These are phyloP conservation scores for Penicillium sp. DNA, from an alignment of 2,329 filamentous ascomycete species.

Conservation along the genomic window DNA sequence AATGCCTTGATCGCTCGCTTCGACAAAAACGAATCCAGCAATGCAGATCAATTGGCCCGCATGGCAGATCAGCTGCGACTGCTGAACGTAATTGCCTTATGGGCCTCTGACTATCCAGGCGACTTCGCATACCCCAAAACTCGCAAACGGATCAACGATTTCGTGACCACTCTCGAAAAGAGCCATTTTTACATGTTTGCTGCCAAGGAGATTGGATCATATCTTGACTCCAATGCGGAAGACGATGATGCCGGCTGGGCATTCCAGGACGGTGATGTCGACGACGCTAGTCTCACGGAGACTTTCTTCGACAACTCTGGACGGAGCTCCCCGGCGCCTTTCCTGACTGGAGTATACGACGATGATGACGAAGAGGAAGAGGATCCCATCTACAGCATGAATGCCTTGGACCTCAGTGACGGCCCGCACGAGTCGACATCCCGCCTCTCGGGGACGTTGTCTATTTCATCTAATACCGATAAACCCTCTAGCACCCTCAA, in stretches of 20 bases:
- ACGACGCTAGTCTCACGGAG: constrained; percentile 40
- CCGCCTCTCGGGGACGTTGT: constrained; percentile 37
- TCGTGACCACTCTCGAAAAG: constrained; percentile 67
- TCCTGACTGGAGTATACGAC: constrained; percentile 24
- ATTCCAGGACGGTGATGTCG: constrained; percentile 64
- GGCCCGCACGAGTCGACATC: constrained; percentile 36
- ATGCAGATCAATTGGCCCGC: constrained; percentile 67
- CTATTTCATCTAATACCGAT: constrained; percentile 37
- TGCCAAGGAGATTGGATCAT: constrained; percentile 76
- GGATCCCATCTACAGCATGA: constrained; percentile 38
- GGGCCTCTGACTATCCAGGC: constrained; percentile 84
- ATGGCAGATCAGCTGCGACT: constrained; percentile 78
- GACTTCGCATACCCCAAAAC: constrained; percentile 81
- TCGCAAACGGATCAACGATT: constrained; percentile 64
- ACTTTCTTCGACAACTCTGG: constrained; percentile 40
- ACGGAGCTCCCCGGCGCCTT: constrained; percentile 38
- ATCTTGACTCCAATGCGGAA: constrained; percentile 68
- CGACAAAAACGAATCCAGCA: constrained; percentile 67
- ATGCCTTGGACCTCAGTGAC: constrained; percentile 37
- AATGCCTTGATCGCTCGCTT: constrained; percentile 61
- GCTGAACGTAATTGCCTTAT: constrained; percentile 77
- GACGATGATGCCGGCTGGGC: constrained; percentile 94
- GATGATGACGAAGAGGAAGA: constrained; percentile 32
- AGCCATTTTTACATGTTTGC: constrained; percentile 79
- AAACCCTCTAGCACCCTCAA: constrained; percentile 38